A percentile compares a stretch with the other conserved stretches of the same genome.
phyloP scores from a whole-genome alignment of 805 yeast species.

The Cyberlindnera saturnus region DNA sequence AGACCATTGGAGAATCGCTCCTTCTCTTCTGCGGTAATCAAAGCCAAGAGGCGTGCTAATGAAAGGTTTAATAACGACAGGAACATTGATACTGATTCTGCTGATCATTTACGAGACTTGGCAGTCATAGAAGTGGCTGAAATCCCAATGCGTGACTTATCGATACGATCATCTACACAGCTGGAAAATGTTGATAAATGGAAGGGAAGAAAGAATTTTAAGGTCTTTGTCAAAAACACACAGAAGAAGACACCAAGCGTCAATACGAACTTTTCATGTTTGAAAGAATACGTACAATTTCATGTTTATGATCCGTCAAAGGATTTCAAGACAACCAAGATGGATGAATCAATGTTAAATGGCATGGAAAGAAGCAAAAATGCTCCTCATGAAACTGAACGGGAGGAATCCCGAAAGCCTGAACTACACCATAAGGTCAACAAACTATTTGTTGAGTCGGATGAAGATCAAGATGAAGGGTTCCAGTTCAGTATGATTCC shows the following conservation, averaged over 20 bases:
- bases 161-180: neutral
- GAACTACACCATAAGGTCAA: neutral
- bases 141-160: conserved; percentile 11
- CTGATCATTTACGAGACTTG: conserved; percentile 26
- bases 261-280: conserved; percentile 22
- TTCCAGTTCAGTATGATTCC: conserved; percentile 14
- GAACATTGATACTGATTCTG: conserved; percentile 20
- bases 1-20: conserved; percentile 4
- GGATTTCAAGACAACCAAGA: conserved; percentile 2
- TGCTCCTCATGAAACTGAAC: no score
- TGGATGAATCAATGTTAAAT: conserved; percentile 10
- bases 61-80: conserved; percentile 15
- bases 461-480: conserved; percentile 10
- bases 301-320: conserved; percentile 19
- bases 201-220: conserved; percentile 33
- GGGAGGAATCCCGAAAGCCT: no score
- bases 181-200: conserved; percentile 12
- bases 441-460: conserved; percentile 13
- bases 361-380: conserved; percentile 3
- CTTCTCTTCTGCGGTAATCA: conserved; percentile 12
- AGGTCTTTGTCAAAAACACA: conserved; percentile 30
- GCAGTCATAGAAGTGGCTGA: conserved; percentile 30
- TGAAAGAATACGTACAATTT: conserved; percentile 29
- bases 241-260: conserved; percentile 3
- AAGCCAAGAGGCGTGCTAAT: conserved; percentile 18